Evolutionary conservation across 495 filamentous ascomycete genomes (phyloP).

Genomic region (Letharia lupina): DNA sequence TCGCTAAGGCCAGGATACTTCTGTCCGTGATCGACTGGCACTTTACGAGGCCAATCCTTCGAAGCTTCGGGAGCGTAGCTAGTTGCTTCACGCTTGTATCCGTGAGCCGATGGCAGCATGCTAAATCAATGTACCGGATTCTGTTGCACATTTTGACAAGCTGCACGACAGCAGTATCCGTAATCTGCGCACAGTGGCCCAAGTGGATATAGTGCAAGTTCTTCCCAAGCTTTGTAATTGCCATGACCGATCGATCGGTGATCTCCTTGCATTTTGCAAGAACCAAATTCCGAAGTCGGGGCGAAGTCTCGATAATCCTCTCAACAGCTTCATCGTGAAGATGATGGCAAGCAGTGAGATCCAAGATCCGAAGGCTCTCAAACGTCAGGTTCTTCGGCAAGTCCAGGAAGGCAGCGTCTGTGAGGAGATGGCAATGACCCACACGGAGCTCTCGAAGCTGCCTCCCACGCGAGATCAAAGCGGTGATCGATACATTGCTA

Average conservation of each 20-base stretch:
- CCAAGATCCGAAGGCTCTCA: slow-evolving; percentile 85
- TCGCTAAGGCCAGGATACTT: slow-evolving; percentile 77
- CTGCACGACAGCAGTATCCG: slow-evolving; percentile 72
- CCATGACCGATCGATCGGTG: slow-evolving; percentile 78
- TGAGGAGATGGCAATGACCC: slow-evolving; percentile 71
- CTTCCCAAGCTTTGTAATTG: slow-evolving; percentile 84
- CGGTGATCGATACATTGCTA: slow-evolving; percentile 70
- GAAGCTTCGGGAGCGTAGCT: slow-evolving; percentile 80
- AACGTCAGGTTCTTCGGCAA: slow-evolving; percentile 62
- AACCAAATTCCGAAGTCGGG: slow-evolving; percentile 83
- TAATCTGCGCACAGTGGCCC: slow-evolving; percentile 87
- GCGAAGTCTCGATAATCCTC: slow-evolving; percentile 76
- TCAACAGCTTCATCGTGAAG: slow-evolving; percentile 80
- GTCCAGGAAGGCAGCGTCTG: slow-evolving; percentile 75
- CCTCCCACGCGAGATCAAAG: slow-evolving; percentile 63
- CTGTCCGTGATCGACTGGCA: slow-evolving; percentile 80
- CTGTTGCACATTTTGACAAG: slow-evolving; percentile 82
- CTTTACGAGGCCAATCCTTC: slow-evolving; percentile 91
- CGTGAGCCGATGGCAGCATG: slow-evolving; percentile 86
- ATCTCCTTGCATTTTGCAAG: slow-evolving; percentile 89
- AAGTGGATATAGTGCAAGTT: slow-evolving; percentile 95
- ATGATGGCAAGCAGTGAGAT: slow-evolving; percentile 77
- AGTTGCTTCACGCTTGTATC: slow-evolving; percentile 79
- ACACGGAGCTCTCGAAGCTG: slow-evolving; percentile 84
- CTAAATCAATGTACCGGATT: slow-evolving; percentile 94